Evolutionary conservation across 352 stramenopile genomes (phyloP), one percentile per base, ranked within the genome.

Genomic region (Peronospora destructor): DNA sequence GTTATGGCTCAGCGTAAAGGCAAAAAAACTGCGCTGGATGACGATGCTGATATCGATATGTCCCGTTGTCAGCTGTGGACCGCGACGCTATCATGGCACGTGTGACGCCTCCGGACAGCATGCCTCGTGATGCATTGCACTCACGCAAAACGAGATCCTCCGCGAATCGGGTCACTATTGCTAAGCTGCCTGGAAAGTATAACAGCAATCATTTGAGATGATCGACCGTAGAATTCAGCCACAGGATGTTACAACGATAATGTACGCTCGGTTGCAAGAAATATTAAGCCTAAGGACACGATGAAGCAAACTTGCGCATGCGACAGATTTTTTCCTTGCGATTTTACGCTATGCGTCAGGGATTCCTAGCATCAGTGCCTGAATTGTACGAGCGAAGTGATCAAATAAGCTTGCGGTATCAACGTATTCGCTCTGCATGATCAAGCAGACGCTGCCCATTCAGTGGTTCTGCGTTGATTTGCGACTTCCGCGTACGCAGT

Each of bases 201-300:
- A 11, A 16, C 16, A 34, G 30, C 25, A 12, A 26, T 21, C 1
- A 30, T 21, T 42, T 40, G n/a, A 19, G 74, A 85, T 89, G 71
- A 82, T 89, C 43, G 80, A 91, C 56, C 80, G 80, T 49, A 77
- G 80, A 16, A 88, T 89, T 45, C 80, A 91, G 49, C 77, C 80
- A 33, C 87, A 91, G 40, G 80, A 76, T 91, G 89, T 40, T 91
- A 85, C 64, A 91, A 89, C 51, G 80, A 91, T 56, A 77, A 91
- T 56, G 80, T 77, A 16, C 67, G 69, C 19, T 26, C 73, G 77
- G n/a, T 64, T 91, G 8, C 80, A 91, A 45, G 77, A 91, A 23
- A 75, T 87, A 49, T 87, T 87, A 56, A 79, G 87, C 46, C 68
- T 40, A 77, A 89, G 40, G 73, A 89, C 57, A 63, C 60, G 19